A percentile compares a stretch with the other conserved stretches of the same genome.
phyloP scores from a whole-genome alignment of 352 stramenopile genomes.

The Pythium folliculosum region DNA sequence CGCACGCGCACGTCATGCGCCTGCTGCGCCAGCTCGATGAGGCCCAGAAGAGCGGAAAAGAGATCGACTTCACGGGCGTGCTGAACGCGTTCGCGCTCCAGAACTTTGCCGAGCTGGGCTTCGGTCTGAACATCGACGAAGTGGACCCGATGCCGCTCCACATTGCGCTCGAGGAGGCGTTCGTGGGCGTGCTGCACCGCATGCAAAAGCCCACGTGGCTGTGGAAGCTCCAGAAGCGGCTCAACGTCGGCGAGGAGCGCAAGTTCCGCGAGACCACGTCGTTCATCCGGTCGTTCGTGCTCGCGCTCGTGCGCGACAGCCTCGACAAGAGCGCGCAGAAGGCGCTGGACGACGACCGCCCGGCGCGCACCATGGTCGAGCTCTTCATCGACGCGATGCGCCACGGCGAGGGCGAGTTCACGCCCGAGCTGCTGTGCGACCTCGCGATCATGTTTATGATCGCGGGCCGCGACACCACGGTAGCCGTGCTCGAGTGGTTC shows the following conservation, averaged over 20 bases:
- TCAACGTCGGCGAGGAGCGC: constrained; percentile 23
- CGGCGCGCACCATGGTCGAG: constrained; percentile 23
- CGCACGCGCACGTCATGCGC: not conserved
- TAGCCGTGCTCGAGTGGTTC: constrained; percentile 48
- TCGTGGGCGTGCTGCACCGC: constrained; percentile 11
- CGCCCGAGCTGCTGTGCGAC: constrained; percentile 37
- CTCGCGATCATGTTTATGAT: constrained; percentile 55
- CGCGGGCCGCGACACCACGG: constrained; percentile 52
- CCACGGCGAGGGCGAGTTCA: constrained; percentile 19
- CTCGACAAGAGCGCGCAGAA: constrained; percentile 11
- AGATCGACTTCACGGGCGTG: constrained; percentile 20
- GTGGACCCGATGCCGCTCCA: constrained; percentile 20
- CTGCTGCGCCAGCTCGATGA: not conserved
- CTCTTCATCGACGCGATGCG: constrained; percentile 28
- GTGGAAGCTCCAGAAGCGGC: constrained; percentile 21
- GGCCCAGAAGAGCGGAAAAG: not conserved
- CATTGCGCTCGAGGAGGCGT: constrained; percentile 10
- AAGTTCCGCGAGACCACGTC: constrained; percentile 10
- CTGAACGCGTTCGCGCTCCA: constrained; percentile 29
- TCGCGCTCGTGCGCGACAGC: constrained; percentile 11
- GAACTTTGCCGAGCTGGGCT: constrained; percentile 31
- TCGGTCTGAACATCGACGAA: constrained; percentile 22
- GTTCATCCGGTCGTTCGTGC: constrained; percentile 15
- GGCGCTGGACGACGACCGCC: constrained; percentile 3
- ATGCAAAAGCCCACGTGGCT: constrained; percentile 15